phyloP scores from a whole-genome alignment of 2,329 filamentous ascomycete genomes.

The Arthroderma uncinatum region DNA sequence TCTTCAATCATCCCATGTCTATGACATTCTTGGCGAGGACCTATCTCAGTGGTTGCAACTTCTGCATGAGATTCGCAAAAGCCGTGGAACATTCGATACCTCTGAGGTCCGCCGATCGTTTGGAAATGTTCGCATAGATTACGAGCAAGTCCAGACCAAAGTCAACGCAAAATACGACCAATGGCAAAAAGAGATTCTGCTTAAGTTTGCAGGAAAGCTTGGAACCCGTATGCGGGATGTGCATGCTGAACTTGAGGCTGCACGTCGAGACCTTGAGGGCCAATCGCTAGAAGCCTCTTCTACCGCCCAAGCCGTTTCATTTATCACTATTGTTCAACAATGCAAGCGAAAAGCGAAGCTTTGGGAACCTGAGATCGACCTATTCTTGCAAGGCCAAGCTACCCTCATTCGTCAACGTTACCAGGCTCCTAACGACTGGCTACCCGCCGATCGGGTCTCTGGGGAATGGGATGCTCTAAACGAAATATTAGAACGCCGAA shows the following conservation, averaged over 20 bases:
- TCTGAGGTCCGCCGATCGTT: conserved; percentile 88
- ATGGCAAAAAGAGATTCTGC: conserved; percentile 95
- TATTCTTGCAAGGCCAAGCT: conserved; percentile 90
- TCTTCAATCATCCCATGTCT: conserved; percentile 88
- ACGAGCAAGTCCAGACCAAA: conserved; percentile 96
- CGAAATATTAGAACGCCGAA: conserved; percentile 82
- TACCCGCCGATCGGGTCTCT: conserved; percentile 91
- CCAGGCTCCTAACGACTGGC: conserved; percentile 86
- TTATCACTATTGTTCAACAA: conserved; percentile 95
- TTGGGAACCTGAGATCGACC: conserved; percentile 92
- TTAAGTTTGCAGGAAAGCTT: conserved; percentile 83
- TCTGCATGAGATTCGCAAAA: conserved; percentile 93
- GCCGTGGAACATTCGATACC: conserved; percentile 90
- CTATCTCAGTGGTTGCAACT: conserved; percentile 87
- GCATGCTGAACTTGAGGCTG: conserved; percentile 81
- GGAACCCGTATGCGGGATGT: conserved; percentile 86
- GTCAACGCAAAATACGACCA: conserved; percentile 99
- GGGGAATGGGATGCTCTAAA: conserved; percentile 91
- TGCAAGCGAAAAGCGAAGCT: conserved; percentile 87
- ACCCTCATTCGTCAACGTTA: conserved; percentile 85
- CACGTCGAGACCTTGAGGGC: conserved; percentile 76
- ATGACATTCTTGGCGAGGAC: conserved; percentile 81
- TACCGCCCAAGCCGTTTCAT: conserved; percentile 91
- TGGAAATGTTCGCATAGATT: conserved; percentile 89
- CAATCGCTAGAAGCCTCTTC: conserved; percentile 90